Evolutionary conservation across 345 rosid genomes (phyloP), one percentile per base, ranked within the genome.

Genomic region (Anacardium occidentale): DNA sequence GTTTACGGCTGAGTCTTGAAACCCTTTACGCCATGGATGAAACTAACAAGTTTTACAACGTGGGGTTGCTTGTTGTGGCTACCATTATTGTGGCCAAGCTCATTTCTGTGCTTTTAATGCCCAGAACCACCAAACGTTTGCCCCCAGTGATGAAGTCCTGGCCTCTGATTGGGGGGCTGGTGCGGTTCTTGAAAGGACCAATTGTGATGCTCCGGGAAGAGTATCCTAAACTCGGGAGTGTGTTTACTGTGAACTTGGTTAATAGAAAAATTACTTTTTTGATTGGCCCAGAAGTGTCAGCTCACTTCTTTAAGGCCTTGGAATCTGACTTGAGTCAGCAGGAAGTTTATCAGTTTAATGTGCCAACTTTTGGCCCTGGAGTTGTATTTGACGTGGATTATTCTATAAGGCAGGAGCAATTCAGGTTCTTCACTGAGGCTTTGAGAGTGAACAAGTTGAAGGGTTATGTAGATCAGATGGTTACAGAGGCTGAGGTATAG

Each of bases 381-480:
- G 98, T 94, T 26, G 98, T 94, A 55, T 94, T 94, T 66, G 98
- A 92, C 69, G 98, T 94, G 5, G 96, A 94, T 72, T 94, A 94
- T 72, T 70, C 94, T 1, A 65, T 94, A 34, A 84, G 98, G 56
- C 98, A 92, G 74, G 98, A 94, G 84, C 98, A 94, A 79, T 94
- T 94, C 73, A 86, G 98, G 53, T 94, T 94, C 87, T 94, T 94
- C 69, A 94, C 98, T 0, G 99, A 92, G 83, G 79, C 99, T 4
- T 82, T 95, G 20, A 77, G 99, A 69, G 95, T 89, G 10, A 92
- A 76, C 72, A 92, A 89, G 81, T 84, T 92, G 72, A 95, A 86
- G 72, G 88, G 97, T n/a, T 95, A 95, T 80, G 99, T 95, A 17
- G 93, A 90, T 76, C 92, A 86, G 95, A 95, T 95, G 99, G 94